Base-by-base conservation (phyloP, 2,329 filamentous ascomycete genomes). In the Helicocarpus griseus region DNA sequence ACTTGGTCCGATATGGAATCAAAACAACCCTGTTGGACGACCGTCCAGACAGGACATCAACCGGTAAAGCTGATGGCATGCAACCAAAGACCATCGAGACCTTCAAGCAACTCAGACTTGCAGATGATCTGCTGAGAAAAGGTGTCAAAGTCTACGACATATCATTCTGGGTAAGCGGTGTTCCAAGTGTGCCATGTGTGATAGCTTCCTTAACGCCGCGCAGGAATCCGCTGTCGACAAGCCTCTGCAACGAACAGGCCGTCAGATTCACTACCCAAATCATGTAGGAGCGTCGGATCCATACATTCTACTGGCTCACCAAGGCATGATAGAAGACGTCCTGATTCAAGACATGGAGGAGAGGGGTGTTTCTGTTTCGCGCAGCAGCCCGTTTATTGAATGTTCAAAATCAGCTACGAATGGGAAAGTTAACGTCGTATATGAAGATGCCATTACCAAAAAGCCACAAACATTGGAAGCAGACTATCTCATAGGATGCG, bases 11-110 rank as follows among this genome's bases (percentile, higher is more conserved):
- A 49, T 76, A 73, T 58, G 69, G 71, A 22, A 69, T 78, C 54
- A 70, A 67, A 2, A 69, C 74, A 3, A 66, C 73, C 44, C 75
- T 80, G 36, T 61, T 79, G 39, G 74, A 76, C 57, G 70, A 73
- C 54, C 73, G 85, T 56, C 72, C 78, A 31, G 79, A 85, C 59
- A 80, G 80, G 60, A 89, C 86, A 1, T 74, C 79, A 5, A 83
- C 82, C 7, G 85, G 85, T 39, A 73, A 79, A 52, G 84, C 84
- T 55, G 86, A 89, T 65, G 85, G 85, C 38, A 72, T 89, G 49
- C 85, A 89, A 61, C 85, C 85, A 41, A 89, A 89, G 69, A 85
- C 84, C 1, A 86, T 89, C 60, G 85, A 89, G 70, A 89, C 85
- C 0, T 78, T 88, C 59, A 78, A 80, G 55, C 85, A 87, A 68